phyloP scores from a whole-genome alignment of 2,329 filamentous ascomycete species.

The Curvularia spicifera region DNA sequence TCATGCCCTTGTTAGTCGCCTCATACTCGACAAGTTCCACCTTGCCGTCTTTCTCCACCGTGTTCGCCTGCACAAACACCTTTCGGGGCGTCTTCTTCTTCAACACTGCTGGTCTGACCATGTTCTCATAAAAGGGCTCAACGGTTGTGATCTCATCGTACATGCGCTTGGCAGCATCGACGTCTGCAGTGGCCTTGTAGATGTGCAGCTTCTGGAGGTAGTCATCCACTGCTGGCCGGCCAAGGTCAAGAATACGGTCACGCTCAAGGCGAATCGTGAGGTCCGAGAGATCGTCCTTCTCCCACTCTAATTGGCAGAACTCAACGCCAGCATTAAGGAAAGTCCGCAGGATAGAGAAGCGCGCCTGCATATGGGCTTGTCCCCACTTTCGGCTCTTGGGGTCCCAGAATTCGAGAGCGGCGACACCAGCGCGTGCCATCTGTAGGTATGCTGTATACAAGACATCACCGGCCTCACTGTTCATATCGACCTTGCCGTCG shows the following conservation, averaged over 20 bases:
- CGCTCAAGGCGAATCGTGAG: conserved; percentile 83
- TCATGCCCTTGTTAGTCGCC: conserved; percentile 76
- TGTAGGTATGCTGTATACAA: conserved; percentile 87
- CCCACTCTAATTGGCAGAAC: conserved; percentile 83
- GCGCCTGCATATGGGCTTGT: conserved; percentile 84
- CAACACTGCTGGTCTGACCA: conserved; percentile 77
- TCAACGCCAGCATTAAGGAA: conserved; percentile 86
- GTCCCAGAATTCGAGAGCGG: conserved; percentile 92
- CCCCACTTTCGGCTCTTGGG: conserved; percentile 91
- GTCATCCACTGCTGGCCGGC: conserved; percentile 80
- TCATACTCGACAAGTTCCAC: conserved; percentile 85
- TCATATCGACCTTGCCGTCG: conserved; percentile 73
- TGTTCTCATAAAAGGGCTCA: conserved; percentile 82
- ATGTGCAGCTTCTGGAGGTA: conserved; percentile 92
- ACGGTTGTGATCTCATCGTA: conserved; percentile 86
- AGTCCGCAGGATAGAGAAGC: conserved; percentile 83
- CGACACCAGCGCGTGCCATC: conserved; percentile 93
- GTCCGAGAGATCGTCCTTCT: conserved; percentile 77
- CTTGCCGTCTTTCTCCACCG: conserved; percentile 62
- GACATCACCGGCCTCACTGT: conserved; percentile 80
- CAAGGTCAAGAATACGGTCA: conserved; percentile 82
- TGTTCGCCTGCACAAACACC: conserved; percentile 95
- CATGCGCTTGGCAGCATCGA: conserved; percentile 75
- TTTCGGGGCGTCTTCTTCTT: conserved; percentile 82
- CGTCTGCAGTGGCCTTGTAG: conserved; percentile 89